Evolutionary conservation across 1,284 basidiomycete species (phyloP).

Genomic region (Anthracocystis walkeri): DNA sequence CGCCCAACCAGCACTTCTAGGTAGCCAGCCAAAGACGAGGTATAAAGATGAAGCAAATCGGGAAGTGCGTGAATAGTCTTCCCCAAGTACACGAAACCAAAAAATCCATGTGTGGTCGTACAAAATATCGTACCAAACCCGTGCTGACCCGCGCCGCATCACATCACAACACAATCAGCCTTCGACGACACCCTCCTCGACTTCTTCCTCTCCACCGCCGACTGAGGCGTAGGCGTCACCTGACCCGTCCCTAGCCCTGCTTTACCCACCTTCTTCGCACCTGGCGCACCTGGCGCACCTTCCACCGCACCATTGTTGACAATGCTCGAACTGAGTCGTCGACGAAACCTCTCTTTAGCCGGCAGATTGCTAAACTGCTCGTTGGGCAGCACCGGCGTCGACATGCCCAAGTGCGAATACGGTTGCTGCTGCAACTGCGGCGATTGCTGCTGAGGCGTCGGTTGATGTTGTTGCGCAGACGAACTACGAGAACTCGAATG

Average conservation of each 20-base stretch:
- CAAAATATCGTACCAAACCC: neutral
- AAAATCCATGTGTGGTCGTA: neutral
- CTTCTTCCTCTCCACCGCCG: slow-evolving; percentile 37
- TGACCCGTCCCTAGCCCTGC: slow-evolving; percentile 25
- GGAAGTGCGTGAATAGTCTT: slow-evolving; percentile 21
- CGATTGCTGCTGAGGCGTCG: neutral
- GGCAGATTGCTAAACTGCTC: slow-evolving; percentile 14
- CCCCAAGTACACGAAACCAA: neutral
- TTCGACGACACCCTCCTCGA: slow-evolving; percentile 43
- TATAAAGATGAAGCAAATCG: neutral
- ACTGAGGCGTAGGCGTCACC: slow-evolving; percentile 31
- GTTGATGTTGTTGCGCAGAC: slow-evolving; percentile 36
- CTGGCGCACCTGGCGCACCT: slow-evolving; percentile 2
- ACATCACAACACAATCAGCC: slow-evolving; percentile 50
- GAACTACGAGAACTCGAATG: slow-evolving; percentile 38
- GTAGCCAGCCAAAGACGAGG: too few species aligned
- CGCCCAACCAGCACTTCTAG: too few species aligned
- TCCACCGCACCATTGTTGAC: slow-evolving; percentile 10
- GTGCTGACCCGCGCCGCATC: slow-evolving; percentile 3
- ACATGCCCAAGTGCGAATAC: slow-evolving; percentile 7
- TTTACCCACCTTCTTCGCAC: slow-evolving; percentile 14
- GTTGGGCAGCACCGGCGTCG: slow-evolving; percentile 24
- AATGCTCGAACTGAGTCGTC: slow-evolving; percentile 38
- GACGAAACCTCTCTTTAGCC: slow-evolving; percentile 27
- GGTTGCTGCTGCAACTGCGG: slow-evolving; percentile 11